Base-by-base conservation (phyloP, 1,284 basidiomycete genomes). In the Mycena sp. region DNA sequence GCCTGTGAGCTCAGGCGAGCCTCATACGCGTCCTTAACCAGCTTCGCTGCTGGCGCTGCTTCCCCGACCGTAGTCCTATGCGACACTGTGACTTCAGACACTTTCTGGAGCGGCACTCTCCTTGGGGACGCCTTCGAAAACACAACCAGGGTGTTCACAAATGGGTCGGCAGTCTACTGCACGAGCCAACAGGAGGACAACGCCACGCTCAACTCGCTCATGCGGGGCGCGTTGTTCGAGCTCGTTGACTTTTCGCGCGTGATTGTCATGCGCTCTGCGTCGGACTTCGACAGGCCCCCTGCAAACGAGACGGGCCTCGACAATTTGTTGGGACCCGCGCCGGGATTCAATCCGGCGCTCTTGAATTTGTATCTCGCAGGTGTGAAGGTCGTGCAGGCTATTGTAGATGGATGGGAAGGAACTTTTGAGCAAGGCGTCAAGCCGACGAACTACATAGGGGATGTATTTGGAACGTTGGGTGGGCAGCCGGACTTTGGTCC, bases 121-220 rank as follows among this genome's bases (percentile, higher is more conserved):
- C 77, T 83, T 40, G 72, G 65, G 49, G 76, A 77, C 54, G 74
- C 76, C 6, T 81, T 82, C 67, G 78, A 77, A 55, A 81, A 83
- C 73, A 77, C 78, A 46, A 83, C 80, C 12, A 43, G 55, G 32
- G 63, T 80, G 28, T 78, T 80, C 68, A 82, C 80, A 17, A 78
- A 79, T 52, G 76, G 76, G 23, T 69, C 70, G 2, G 80, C 70
- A n/a, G 68, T 68, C 37, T 84, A 83, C 71, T 79, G 78, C 59
- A 75, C 80, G 19, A 81, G 81, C 6, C 80, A 81, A 11, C 81
- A 85, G 67, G 84, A 85, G 69, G 84, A 85, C 72, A 84, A 83
- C 65, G 82, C 79, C 17, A 77, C 76, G 25, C 78, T 84, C 32
- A 81, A 80, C 56, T 76, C 77, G 2, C 76, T 84, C 55, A 65